phyloP scores from a whole-genome alignment of 371 early-diverging fungal genomes.

The Mucor lusitanicus region DNA sequence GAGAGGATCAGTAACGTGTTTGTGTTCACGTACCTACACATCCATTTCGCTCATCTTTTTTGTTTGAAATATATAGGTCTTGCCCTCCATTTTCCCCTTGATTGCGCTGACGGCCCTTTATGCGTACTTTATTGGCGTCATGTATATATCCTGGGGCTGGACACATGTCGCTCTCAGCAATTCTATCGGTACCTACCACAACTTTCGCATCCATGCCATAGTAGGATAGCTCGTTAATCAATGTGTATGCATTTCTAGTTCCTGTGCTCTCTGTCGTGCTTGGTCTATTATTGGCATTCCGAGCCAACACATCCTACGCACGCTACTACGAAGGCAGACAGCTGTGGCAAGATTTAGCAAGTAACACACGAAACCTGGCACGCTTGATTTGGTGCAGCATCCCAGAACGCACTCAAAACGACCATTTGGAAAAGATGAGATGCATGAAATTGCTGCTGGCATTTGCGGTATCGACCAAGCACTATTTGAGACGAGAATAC shows the following conservation, averaged over 20 bases:
- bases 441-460: slow-evolving; percentile 77
- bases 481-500: slow-evolving; percentile 71
- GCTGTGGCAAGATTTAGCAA: slow-evolving; percentile 62
- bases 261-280: slow-evolving; percentile 66
- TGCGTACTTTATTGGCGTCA: slow-evolving; percentile 29
- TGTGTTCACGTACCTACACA: neutral
- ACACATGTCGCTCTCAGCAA: slow-evolving; percentile 36
- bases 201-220: too few species aligned
- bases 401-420: slow-evolving; percentile 48
- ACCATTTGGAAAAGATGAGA: slow-evolving; percentile 64
- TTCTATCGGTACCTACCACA: slow-evolving; percentile 27
- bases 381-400: slow-evolving; percentile 70
- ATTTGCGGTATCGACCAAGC: slow-evolving; percentile 68
- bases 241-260: slow-evolving; percentile 21
- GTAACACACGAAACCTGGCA: slow-evolving; percentile 61
- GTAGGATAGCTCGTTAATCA: neutral
- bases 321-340: slow-evolving; percentile 78
- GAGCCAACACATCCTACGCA: slow-evolving; percentile 80
- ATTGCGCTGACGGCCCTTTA: slow-evolving; percentile 31
- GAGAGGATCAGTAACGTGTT: slow-evolving; percentile 34
- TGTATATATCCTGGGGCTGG: slow-evolving; percentile 34
- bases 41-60: neutral
- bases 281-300: slow-evolving; percentile 73
- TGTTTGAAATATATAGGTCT: slow-evolving; percentile 17
- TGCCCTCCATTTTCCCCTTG: slow-evolving; percentile 37